A percentile compares a stretch with the other conserved stretches of the same genome.
Evolutionary conservation across 1,284 basidiomycete genomes (phyloP).

Genomic region (Volvariella surrecta): DNA sequence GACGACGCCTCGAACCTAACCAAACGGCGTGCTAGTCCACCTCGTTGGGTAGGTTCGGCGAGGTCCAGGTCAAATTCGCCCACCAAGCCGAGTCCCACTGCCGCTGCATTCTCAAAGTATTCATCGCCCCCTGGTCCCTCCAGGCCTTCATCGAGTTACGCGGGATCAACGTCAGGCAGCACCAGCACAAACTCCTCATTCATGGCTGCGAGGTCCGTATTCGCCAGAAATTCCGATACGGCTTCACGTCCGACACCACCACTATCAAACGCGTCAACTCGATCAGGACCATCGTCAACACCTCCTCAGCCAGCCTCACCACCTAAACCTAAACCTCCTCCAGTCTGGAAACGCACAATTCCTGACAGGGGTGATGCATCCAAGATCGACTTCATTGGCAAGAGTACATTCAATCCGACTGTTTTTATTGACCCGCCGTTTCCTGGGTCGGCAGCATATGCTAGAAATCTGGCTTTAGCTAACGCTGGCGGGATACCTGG

Average conservation of each 20-base stretch:
- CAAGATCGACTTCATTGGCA: conserved; percentile 1
- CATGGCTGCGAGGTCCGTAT: background rate
- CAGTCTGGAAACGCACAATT: background rate
- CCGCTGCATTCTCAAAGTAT: background rate
- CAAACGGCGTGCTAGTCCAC: background rate
- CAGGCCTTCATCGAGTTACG: too few relatives aligned
- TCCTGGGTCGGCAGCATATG: background rate
- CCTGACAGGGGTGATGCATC: background rate
- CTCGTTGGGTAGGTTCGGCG: background rate
- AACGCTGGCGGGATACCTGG: background rate
- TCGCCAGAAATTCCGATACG: background rate
- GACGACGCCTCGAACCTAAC: background rate
- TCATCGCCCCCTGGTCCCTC: background rate
- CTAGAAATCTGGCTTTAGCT: background rate
- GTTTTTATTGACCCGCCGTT: background rate
- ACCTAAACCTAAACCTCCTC: background rate
- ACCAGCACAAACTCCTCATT: background rate
- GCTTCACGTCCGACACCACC: background rate
- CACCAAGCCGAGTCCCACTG: background rate
- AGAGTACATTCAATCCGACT: background rate
- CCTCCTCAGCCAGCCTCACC: background rate
- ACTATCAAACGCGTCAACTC: background rate
- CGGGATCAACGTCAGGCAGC: too few relatives aligned
- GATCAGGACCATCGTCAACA: too few relatives aligned
- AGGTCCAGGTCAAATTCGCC: background rate